Evolutionary conservation across 495 filamentous ascomycete genomes (phyloP).

Genomic region (Halenospora varia): DNA sequence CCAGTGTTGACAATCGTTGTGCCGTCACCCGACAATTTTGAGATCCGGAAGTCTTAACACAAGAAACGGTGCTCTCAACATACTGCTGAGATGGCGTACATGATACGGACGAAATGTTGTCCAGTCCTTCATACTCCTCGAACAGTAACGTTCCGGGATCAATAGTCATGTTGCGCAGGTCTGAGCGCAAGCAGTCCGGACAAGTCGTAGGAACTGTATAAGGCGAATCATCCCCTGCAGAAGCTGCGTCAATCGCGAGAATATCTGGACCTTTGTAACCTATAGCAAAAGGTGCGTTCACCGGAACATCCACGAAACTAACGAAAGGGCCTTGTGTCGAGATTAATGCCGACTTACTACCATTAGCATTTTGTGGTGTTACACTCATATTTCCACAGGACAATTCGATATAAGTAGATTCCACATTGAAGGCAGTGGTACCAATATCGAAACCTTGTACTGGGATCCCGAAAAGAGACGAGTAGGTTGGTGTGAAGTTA

Average conservation of each 20-base stretch:
- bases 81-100: slow-evolving; percentile 17
- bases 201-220: slow-evolving; percentile 4
- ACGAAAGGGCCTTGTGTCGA: slow-evolving; percentile 16
- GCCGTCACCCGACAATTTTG: slow-evolving; percentile 13
- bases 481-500: slow-evolving; percentile 12
- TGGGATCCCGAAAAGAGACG: slow-evolving; percentile 21
- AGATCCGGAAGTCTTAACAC: neutral
- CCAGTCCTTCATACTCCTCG: slow-evolving; percentile 15
- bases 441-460: slow-evolving; percentile 3
- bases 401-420: slow-evolving; percentile 19
- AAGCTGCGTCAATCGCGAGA: neutral
- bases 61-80: slow-evolving; percentile 12
- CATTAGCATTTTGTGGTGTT: neutral
- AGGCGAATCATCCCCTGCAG: neutral
- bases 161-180: slow-evolving; percentile 2
- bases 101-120: slow-evolving; percentile 11
- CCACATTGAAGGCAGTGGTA: slow-evolving; percentile 17
- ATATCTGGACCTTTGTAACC: slow-evolving; percentile 18
- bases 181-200: slow-evolving; percentile 13
- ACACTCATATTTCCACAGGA: slow-evolving; percentile 11
- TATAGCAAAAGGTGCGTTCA: slow-evolving; percentile 7
- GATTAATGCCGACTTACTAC: slow-evolving; percentile 1
- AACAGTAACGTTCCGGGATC: slow-evolving; percentile 10
- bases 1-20: slow-evolving; percentile 14
- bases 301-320: slow-evolving; percentile 1